A percentile compares a stretch with the other conserved stretches of the same genome.
phyloP scores from a whole-genome alignment of 176 grass and related monocot species.

The Musa schizocarpa region DNA sequence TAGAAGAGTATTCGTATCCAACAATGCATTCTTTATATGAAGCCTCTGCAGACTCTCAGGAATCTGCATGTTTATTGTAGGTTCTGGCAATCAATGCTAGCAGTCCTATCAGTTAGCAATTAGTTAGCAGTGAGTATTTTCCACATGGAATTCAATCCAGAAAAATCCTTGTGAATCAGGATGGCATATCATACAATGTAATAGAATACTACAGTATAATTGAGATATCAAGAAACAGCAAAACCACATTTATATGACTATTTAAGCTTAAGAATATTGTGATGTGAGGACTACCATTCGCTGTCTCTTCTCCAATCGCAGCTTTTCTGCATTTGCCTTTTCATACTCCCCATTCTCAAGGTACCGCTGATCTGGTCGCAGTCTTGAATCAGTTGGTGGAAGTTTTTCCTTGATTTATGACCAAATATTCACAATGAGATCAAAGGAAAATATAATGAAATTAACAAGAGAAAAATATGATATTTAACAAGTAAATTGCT shows the following conservation, averaged over 20 bases:
- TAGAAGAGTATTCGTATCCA: background rate
- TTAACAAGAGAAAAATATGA: slow-evolving; percentile 3
- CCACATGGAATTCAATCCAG: no score
- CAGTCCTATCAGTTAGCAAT: no score
- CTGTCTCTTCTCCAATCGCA: slow-evolving; percentile 61
- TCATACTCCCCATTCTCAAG: slow-evolving; percentile 84
- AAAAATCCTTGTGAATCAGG: no score
- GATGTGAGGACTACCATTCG: slow-evolving; percentile 46
- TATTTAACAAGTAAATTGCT: slow-evolving; percentile 14
- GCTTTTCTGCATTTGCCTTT: slow-evolving; percentile 73
- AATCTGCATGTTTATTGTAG: no score
- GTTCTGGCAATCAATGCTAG: no score
- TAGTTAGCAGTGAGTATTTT: no score
- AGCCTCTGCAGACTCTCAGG: no score
- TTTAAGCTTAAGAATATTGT: background rate
- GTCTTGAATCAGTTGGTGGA: slow-evolving; percentile 89
- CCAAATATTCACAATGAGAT: slow-evolving; percentile 14
- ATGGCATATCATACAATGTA: no score
- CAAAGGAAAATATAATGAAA: slow-evolving; percentile 6
- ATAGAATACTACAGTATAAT: background rate
- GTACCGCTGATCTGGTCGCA: slow-evolving; percentile 75
- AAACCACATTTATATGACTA: background rate
- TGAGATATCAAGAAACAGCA: slow-evolving; percentile 7
- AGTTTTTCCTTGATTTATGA: slow-evolving; percentile 58
- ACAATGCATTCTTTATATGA: no score